phyloP scores from a whole-genome alignment of 495 filamentous ascomycete genomes.

The Aspergillus saccharolyticus region DNA sequence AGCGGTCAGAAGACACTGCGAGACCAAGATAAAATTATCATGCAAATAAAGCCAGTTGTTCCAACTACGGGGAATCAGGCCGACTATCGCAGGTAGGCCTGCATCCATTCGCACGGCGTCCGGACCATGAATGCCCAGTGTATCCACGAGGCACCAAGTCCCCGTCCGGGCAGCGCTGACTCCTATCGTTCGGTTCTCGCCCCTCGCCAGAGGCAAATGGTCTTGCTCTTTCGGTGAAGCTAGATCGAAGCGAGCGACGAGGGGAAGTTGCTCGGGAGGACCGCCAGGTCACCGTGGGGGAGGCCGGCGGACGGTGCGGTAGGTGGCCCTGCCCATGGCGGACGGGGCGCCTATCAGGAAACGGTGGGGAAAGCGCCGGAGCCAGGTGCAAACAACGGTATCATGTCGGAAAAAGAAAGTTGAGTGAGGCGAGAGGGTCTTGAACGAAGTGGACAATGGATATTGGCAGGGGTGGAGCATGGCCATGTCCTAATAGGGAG shows the following conservation, averaged over 20 bases:
- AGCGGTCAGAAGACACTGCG: slow-evolving; percentile 9
- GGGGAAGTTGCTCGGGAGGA: slow-evolving; percentile 15
- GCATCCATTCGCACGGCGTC: slow-evolving; percentile 16
- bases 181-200: slow-evolving; percentile 6
- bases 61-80: slow-evolving; percentile 9
- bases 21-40: slow-evolving; percentile 9
- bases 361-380: slow-evolving; percentile 19
- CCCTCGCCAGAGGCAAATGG: slow-evolving; percentile 12
- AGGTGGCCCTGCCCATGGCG: slow-evolving; percentile 17
- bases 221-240: slow-evolving; percentile 26
- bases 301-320: slow-evolving; percentile 21
- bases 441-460: slow-evolving; percentile 14
- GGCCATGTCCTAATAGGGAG: slow-evolving; percentile 10
- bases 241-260: slow-evolving; percentile 25
- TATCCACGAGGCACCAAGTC: slow-evolving; percentile 11
- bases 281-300: slow-evolving; percentile 41
- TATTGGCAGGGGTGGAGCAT: slow-evolving; percentile 17
- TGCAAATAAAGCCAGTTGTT: slow-evolving; percentile 5
- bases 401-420: slow-evolving; percentile 15
- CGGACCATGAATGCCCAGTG: slow-evolving; percentile 8
- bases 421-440: slow-evolving; percentile 20
- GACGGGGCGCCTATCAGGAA: slow-evolving; percentile 19
- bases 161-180: slow-evolving; percentile 11
- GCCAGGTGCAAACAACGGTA: slow-evolving; percentile 14
- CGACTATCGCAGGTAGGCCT: slow-evolving; percentile 16